phyloP scores from a whole-genome alignment of 2,329 filamentous ascomycete species.

The Xylariaceae sp. region DNA sequence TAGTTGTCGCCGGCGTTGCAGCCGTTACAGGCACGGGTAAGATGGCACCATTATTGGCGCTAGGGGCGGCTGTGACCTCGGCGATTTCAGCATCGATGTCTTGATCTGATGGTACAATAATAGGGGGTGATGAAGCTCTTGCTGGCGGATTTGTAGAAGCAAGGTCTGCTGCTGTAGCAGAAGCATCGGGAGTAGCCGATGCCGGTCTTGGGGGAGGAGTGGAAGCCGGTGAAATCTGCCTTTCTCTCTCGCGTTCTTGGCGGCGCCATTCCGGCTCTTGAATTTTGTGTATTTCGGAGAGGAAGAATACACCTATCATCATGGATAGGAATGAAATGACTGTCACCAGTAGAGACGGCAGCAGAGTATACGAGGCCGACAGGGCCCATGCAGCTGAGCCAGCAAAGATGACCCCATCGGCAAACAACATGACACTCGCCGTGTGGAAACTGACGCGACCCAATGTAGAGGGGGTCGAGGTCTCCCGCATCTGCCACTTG shows the following conservation, averaged over 20 bases:
- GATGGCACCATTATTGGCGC: conserved; percentile 27
- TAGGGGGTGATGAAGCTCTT: conserved; percentile 37
- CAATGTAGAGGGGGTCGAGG: conserved; percentile 63
- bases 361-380: conserved; percentile 52
- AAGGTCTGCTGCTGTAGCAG: conserved; percentile 9
- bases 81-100: conserved; percentile 59
- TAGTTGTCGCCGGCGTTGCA: conserved; percentile 26
- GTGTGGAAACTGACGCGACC: conserved; percentile 64
- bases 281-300: conserved; percentile 57
- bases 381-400: conserved; percentile 54
- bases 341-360: conserved; percentile 53
- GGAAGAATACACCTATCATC: conserved; percentile 53
- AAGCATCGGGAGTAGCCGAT: conserved; percentile 14
- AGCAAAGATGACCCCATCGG: conserved; percentile 57
- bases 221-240: conserved; percentile 22
- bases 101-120: conserved; percentile 62
- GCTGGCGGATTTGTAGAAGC: conserved; percentile 17
- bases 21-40: conserved; percentile 28
- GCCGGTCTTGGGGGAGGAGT: conserved; percentile 22
- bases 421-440: conserved; percentile 57
- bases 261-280: conserved; percentile 56
- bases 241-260: conserved; percentile 33
- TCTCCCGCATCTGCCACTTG: conserved; percentile 62
- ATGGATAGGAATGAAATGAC: conserved; percentile 54
- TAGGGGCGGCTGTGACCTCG: conserved; percentile 31